Conservation (phyloP, 106 monocot genomes). For the Allium fistulosum region DNA sequence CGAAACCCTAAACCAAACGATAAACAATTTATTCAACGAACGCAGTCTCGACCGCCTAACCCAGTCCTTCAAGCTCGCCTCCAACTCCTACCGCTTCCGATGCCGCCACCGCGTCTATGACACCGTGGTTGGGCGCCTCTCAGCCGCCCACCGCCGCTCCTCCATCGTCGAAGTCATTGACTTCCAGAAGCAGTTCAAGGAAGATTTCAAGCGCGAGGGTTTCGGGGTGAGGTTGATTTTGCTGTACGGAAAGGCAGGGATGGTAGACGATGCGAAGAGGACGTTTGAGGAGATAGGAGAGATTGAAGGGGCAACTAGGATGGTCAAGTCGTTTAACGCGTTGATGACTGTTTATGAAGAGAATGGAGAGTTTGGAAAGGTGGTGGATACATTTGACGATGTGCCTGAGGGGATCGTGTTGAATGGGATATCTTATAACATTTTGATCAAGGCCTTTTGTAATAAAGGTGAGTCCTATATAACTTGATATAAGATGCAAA, state of each 20-base stretch:
- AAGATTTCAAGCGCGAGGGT: conserved; percentile 32
- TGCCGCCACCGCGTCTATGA: conserved; percentile 28
- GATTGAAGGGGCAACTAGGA: conserved; percentile 15
- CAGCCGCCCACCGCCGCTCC: conserved; percentile 24
- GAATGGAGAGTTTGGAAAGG: conserved; percentile 13
- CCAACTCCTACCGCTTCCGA: conserved; percentile 28
- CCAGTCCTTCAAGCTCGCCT: conserved; percentile 22
- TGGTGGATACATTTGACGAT: conserved; percentile 20
- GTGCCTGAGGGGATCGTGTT: conserved; percentile 19
- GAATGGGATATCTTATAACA: conserved; percentile 42
- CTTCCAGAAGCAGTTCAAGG: conserved; percentile 22
- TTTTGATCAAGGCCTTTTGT: conserved; percentile 32
- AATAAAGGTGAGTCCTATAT: conserved; percentile 9
- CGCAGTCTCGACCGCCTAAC: conserved; percentile 32
- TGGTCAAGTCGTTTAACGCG: conserved; percentile 50
- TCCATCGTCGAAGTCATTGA: conserved; percentile 41
- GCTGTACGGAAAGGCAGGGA: conserved; percentile 44
- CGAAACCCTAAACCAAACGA: conserved; percentile 4
- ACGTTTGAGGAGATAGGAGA: conserved; percentile 32
- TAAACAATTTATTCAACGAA: conserved; percentile 31
- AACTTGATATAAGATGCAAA: no score
- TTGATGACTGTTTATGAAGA: conserved; percentile 28
- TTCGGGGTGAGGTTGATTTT: conserved; percentile 51
- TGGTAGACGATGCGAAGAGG: conserved; percentile 23
- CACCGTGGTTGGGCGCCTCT: conserved; percentile 39